Percentiles rank a stretch among this genome's conserved stretches.
These are phyloP conservation scores for Phytophthora tentaculata DNA, from an alignment of 352 stramenopile species.

Conservation along the genomic window DNA sequence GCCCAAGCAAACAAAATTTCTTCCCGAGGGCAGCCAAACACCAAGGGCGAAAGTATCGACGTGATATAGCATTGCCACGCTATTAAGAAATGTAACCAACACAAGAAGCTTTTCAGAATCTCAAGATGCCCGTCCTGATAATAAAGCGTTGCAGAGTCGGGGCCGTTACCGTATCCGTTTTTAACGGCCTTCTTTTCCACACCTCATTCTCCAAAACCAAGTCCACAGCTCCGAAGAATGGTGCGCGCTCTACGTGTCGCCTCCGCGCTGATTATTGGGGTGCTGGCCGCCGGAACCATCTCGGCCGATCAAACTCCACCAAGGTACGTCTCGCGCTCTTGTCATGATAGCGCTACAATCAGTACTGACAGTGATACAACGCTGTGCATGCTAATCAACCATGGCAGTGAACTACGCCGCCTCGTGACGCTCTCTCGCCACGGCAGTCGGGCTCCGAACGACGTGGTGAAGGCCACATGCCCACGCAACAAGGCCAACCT, in stretches of 20 bases:
- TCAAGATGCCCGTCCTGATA: constrained; percentile 7
- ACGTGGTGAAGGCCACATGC: constrained; percentile 60
- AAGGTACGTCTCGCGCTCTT: constrained; percentile 20
- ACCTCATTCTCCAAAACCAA: constrained; percentile 9
- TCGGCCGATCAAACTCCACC: constrained; percentile 14
- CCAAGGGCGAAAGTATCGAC: no score
- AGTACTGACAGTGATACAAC: constrained; percentile 1
- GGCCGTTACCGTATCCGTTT: not conserved
- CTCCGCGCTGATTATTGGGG: constrained; percentile 21
- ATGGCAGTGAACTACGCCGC: constrained; percentile 68
- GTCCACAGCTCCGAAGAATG: constrained; percentile 11
- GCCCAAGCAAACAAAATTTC: no score
- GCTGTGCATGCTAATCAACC: not conserved
- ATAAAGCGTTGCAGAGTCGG: constrained; percentile 7
- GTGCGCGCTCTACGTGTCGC: constrained; percentile 17
- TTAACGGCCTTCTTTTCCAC: constrained; percentile 10
- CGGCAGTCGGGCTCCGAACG: constrained; percentile 81
- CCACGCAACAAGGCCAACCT: constrained; percentile 75
- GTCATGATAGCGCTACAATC: not conserved
- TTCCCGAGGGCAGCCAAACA: no score
- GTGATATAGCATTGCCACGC: no score
- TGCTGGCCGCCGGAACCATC: constrained; percentile 16
- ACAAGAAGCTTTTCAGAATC: constrained; percentile 4
- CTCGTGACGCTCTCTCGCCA: constrained; percentile 83
- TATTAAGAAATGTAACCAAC: no score